Conservation (phyloP, 2,329 filamentous ascomycete genomes). For the Calonectria naviculata region DNA sequence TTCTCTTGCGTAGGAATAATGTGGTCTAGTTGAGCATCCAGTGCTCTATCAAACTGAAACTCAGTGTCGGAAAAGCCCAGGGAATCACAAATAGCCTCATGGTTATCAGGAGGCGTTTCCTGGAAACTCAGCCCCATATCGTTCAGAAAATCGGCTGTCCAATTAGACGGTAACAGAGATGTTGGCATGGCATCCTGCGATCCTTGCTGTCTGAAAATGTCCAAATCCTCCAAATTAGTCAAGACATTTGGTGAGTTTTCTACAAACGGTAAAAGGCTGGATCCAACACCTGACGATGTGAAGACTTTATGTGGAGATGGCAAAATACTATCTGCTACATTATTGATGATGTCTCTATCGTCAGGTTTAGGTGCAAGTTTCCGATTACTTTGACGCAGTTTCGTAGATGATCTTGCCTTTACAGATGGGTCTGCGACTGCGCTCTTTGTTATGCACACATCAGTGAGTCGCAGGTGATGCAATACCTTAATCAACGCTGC, state of each 20-base stretch:
- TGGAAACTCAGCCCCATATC: slow-evolving; percentile 19
- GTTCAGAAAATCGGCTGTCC: slow-evolving; percentile 20
- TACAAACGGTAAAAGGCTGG: too few species aligned
- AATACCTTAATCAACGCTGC: slow-evolving; percentile 23
- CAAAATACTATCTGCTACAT: background rate
- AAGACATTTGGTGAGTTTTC: background rate
- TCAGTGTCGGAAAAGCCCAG: slow-evolving; percentile 9
- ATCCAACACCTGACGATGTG: too few species aligned
- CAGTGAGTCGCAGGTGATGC: slow-evolving; percentile 20
- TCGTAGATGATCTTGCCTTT: background rate
- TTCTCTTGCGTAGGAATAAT: slow-evolving; percentile 6
- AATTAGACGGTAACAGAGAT: background rate
- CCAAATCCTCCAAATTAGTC: background rate
- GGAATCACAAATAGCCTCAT: slow-evolving; percentile 6
- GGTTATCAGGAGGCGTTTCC: slow-evolving; percentile 12
- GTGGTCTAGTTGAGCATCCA: slow-evolving; percentile 2
- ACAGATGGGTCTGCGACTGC: background rate
- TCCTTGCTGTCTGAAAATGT: background rate
- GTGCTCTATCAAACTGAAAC: background rate
- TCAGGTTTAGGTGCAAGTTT: background rate
- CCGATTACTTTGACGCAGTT: background rate
- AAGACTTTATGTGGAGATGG: too few species aligned
- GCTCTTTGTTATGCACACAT: slow-evolving; percentile 21
- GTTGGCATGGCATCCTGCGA: background rate
- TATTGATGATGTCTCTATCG: background rate